Evolutionary conservation across 2,329 filamentous ascomycete species (phyloP), one percentile per base, ranked within the genome.

Genomic region (Colletotrichum truncatum): DNA sequence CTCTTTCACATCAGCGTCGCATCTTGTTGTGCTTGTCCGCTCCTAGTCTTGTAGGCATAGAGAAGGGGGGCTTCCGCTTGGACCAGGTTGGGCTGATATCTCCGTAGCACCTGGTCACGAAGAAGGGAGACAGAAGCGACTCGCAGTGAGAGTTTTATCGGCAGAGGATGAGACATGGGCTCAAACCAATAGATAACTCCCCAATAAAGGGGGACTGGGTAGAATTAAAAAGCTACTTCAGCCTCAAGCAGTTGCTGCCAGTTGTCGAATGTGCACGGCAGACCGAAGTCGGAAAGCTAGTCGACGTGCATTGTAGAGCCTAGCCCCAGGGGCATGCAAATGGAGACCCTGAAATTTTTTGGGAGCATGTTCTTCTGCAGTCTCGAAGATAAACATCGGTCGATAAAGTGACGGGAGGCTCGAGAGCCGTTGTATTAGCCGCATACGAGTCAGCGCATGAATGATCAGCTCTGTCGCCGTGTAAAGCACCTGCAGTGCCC

Each of bases 331-430:
- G 25, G 36, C 28, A 18, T 38, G 16, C n/a, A 25, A 32, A 23
- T 34, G 32, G 45, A 34, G 41, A 55, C 57, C 62, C 62, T 65
- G 56, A 39, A 65, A 55, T 62, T 6, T 43, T 32, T 55, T 28
- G 46, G 30, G 21, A 32, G n/a, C 8, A 39, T 18, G 16, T 11
- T 11, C 14, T 49, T 32, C 49, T 62, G 57, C 57, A 55, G 41
- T 34, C 16, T 25, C 9, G 18, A 48, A 48, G 26, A 36, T 28
- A 16, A 54, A 61, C 48, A 65, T 65, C 56, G 48, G 62, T 28
- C 61, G 34, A 62, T 39, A 16, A 38, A 39, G 28, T 49, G 48
- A 41, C 23, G 48, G 48, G 39, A 49, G 57, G 39, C 26, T 41
- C 48, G 56, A 54, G 57, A 61, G 49, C 46, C 39, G 46, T 49